phyloP scores from a whole-genome alignment of 495 filamentous ascomycete genomes.

The Jackrogersella multiformis region DNA sequence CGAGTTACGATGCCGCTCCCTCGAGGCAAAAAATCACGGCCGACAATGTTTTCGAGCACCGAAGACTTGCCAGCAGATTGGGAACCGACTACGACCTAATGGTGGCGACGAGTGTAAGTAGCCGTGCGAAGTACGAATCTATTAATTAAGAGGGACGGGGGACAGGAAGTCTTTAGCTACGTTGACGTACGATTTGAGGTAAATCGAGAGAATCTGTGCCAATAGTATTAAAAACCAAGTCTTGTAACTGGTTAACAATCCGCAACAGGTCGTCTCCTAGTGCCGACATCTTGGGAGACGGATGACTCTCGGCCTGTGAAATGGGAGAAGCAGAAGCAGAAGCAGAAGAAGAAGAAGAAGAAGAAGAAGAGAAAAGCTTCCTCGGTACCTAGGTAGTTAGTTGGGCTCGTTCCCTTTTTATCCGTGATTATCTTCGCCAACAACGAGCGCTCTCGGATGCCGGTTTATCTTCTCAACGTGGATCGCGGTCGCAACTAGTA shows the following conservation, averaged over 20 bases:
- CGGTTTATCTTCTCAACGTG: conserved; percentile 20
- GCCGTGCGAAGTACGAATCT: no score
- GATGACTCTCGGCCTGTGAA: conserved; percentile 10
- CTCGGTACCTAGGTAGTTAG: no score
- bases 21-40: conserved; percentile 94
- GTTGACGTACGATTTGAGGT: conserved; percentile 88
- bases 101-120: conserved; percentile 32
- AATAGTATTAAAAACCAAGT: conserved; percentile 99
- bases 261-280: conserved; percentile 92
- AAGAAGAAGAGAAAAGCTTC: no score
- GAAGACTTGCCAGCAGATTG: conserved; percentile 99
- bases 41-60: conserved; percentile 98
- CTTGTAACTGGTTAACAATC: conserved; percentile 96
- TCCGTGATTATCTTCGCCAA: conserved; percentile 14
- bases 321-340: not conserved
- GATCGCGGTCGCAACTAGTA: conserved; percentile 25
- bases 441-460: conserved; percentile 12
- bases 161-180: conserved; percentile 19
- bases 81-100: conserved; percentile 94
- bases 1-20: conserved; percentile 97
- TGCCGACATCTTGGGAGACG: conserved; percentile 58
- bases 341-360: no score
- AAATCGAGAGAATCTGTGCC: conserved; percentile 97
- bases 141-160: no score
- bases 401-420: not conserved